phyloP scores from a whole-genome alignment of 805 yeast genomes.

The Cyberlindnera mrakii region DNA sequence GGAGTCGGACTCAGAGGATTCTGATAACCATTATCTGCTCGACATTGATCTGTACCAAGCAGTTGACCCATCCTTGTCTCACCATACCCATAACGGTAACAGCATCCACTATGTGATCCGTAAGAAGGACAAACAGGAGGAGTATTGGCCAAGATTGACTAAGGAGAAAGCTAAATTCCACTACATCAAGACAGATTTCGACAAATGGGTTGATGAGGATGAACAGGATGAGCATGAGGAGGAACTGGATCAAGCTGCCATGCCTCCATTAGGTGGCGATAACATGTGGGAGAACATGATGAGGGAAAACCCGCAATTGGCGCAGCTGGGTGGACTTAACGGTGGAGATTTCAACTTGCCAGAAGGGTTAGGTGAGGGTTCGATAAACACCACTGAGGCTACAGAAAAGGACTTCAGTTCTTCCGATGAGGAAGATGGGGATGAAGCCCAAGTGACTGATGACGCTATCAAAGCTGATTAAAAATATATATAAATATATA shows the following conservation, averaged over 20 bases:
- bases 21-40: constrained; percentile 46
- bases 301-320: constrained; percentile 14
- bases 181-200: constrained; percentile 89
- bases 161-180: constrained; percentile 78
- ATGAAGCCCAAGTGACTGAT: neutral
- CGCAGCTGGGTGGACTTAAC: constrained; percentile 6
- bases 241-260: constrained; percentile 3
- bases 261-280: neutral
- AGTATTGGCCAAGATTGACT: constrained; percentile 93
- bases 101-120: constrained; percentile 58
- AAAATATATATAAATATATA: neutral
- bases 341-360: constrained; percentile 23
- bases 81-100: constrained; percentile 47
- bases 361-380: constrained; percentile 22
- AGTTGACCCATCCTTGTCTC: constrained; percentile 61
- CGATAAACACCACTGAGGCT: constrained; percentile 6
- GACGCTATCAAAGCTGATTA: neutral
- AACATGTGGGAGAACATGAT: constrained; percentile 6
- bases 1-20: constrained; percentile 42
- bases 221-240: constrained; percentile 57
- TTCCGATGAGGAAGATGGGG: constrained; percentile 28
- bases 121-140: constrained; percentile 62
- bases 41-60: constrained; percentile 71
- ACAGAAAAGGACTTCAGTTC: constrained; percentile 25
- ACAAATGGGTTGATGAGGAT: constrained; percentile 98